Evolutionary conservation across 805 yeast species (phyloP).

Genomic region (Ogataea allantospora): DNA sequence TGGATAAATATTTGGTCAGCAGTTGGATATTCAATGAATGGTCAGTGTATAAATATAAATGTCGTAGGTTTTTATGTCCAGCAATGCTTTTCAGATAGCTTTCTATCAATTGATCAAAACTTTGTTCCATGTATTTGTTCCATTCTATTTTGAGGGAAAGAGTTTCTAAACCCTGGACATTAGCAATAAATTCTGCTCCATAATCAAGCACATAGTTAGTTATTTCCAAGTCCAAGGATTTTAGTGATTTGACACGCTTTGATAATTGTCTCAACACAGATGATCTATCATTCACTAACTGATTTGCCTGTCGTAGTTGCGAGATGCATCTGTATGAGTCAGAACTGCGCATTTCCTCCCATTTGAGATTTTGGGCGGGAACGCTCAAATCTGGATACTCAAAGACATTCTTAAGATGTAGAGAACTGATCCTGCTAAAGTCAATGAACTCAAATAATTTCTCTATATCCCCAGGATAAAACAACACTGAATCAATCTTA

Average conservation of each 20-base stretch:
- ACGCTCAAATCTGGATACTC: conserved; percentile 13
- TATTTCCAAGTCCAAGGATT: conserved; percentile 20
- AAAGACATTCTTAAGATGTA: conserved; percentile 21
- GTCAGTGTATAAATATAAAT: not conserved
- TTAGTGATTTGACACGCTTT: conserved; percentile 14
- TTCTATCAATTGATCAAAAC: not conserved
- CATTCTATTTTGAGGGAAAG: conserved; percentile 21
- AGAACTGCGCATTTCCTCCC: conserved; percentile 15
- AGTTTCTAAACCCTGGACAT: conserved; percentile 13
- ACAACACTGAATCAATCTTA: conserved; percentile 15
- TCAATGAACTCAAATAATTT: conserved; percentile 14
- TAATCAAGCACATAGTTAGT: conserved; percentile 14
- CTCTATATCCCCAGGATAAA: conserved; percentile 16
- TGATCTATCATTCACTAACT: not conserved
- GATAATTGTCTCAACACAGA: conserved; percentile 14
- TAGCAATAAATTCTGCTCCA: conserved; percentile 9
- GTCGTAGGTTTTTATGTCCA: not conserved
- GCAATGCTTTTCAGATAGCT: conserved; percentile 1
- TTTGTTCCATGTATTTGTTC: conserved; percentile 9
- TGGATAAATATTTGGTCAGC: no score
- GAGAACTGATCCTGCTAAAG: conserved; percentile 14
- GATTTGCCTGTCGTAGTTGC: not conserved
- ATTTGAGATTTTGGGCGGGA: conserved; percentile 1
- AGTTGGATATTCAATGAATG: not conserved
- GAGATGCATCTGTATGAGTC: conserved; percentile 16